Evolutionary conservation across 305 asterid genomes (phyloP).

Genomic region (Salvia sclarea): DNA sequence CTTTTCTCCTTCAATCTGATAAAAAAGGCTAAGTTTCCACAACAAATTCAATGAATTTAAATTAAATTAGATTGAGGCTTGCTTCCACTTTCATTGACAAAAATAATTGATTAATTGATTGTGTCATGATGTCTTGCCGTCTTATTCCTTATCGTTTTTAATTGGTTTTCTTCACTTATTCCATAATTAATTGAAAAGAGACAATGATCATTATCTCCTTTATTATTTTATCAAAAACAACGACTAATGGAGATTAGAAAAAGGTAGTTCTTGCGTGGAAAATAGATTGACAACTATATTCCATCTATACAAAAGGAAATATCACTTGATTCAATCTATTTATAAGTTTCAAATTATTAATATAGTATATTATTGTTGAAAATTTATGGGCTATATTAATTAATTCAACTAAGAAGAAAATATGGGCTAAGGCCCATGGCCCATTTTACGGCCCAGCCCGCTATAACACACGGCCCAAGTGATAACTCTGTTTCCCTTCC

Average conservation of each 20-base stretch:
- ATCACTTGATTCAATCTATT: not conserved
- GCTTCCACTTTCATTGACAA: slow-evolving; percentile 13
- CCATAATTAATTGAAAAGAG: not conserved
- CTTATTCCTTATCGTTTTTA: not conserved
- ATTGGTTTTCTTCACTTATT: not conserved
- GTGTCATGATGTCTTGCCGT: slow-evolving; percentile 4
- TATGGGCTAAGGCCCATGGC: not conserved
- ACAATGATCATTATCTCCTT: not conserved
- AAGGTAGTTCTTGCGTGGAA: not conserved
- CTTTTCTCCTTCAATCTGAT: no score
- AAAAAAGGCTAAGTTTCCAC: not conserved
- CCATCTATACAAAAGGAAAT: not conserved
- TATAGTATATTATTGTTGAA: no score
- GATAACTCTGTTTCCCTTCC: no score
- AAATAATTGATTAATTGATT: not conserved
- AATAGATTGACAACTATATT: not conserved
- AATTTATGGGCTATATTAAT: no score
- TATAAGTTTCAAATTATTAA: no score
- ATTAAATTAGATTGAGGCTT: not conserved
- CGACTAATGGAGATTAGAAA: not conserved
- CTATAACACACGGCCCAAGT: not conserved
- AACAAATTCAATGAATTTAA: not conserved
- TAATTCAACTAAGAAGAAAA: not conserved
- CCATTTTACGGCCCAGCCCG: not conserved
- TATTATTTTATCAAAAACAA: not conserved